Evolutionary conservation across 129 eudicot species (phyloP), one percentile per base, ranked within the genome.

Genomic region (Erigeron canadensis): DNA sequence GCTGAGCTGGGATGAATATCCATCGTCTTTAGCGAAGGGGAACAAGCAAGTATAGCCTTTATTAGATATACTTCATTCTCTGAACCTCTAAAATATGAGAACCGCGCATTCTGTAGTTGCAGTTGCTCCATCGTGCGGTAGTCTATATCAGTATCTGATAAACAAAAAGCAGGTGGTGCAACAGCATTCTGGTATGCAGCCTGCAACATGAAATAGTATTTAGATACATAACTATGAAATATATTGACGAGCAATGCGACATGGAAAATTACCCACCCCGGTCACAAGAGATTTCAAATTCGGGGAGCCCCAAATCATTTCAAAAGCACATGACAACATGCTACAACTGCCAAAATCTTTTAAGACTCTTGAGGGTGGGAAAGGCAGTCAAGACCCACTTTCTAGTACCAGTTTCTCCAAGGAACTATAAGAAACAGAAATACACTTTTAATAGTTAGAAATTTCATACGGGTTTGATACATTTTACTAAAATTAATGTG

Each of bases 1-100:
- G n/a, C 6, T 23, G 2, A 0, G 7, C 10, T 21, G 1, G 9
- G 8, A 18, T 10, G 6, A 41, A 64, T 43, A 17, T 17, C 53
- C 9, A 65, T 7, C 5, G 10, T 44, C 53, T 65, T 43, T 4
- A 65, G 19, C 51, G 19, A 43, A 43, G 70, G 70, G 37, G 70
- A 65, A 65, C 70, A 42, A 5, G 55, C 41, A 65, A 65, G 70
- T 43, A 65, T 16, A 65, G 38, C 17, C 54, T 65, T 65, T 16
- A 65, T 65, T 39, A 65, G 44, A 18, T 16, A 65, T 5, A 42
- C 53, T 19, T 65, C 70, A 65, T 43, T 18, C 53, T 10, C 39
- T 19, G 39, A 65, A 21, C 70, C 54, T 5, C 1, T 5, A 6
- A 41, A 65, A 18, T 2, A 19, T 8, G 1, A 5, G 21, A 65